Base-by-base conservation (phyloP, 768 basidiomycete genomes). In the Mycena metata region DNA sequence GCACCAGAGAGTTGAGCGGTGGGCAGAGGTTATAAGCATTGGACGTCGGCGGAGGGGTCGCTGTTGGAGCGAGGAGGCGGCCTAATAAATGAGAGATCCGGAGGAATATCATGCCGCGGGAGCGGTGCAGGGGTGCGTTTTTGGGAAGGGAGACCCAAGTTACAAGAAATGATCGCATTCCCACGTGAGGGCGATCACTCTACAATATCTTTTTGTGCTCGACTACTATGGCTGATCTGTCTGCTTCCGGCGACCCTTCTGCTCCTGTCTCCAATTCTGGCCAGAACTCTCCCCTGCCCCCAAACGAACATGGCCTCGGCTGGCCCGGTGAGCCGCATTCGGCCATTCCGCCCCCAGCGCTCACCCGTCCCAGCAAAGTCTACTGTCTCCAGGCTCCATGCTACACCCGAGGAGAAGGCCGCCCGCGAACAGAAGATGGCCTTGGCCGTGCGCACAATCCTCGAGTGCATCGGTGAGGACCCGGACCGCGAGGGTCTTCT, bases 391-490 rank as follows among this genome's bases (percentile, higher is more conserved):
- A 90, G 96, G 62, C 85, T 98, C 49, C 90, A 93, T 74, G 92
- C 93, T 5, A 91, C 94, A 0, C 85, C 90, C 3, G 87, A 85
- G 54, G 93, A 97, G 78, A 89, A 88, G 43, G 83, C 83, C 3
- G 89, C 84, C 47, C 88, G 95, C 50, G 91, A 96, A 77, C 84
- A 88, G 69, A 91, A 88, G 69, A 90, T 99, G 80, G 85, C 92
- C 5, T 83, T 83, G 47, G 98, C 98, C 8, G 91, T 99, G 68
- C 90, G 96, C 63, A 93, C 93, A 42, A 90, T 99, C 51, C 88
- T 99, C 51, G 96, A 99, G 76, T 97, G 96, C 79, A 96, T 99
- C 69, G 98, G 98, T 64, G 98, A 99, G 81, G 98, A 99, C 82
- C 98, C 98, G 7, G 90, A 95, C 78, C 88, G 98, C 41, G 97